Base-by-base conservation (phyloP, 371 early-diverging fungal genomes). In the Cokeromyces recurvatus region DNA sequence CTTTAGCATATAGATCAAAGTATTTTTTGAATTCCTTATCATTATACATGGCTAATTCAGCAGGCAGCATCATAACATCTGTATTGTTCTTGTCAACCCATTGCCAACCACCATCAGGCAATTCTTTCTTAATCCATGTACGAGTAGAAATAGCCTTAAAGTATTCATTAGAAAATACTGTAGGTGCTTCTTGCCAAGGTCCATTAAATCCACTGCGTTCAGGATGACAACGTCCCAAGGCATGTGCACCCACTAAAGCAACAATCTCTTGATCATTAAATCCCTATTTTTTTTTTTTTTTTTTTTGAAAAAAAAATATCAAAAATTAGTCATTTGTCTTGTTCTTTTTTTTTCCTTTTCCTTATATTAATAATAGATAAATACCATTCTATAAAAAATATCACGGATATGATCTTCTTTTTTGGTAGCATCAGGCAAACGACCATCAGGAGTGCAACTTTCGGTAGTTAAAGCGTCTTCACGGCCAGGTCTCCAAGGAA, bases 191-290 rank as follows among this genome's bases (percentile, higher is more conserved):
- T 46, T 87, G 88, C 96, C 96, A 95, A 80, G 95, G 42, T 85
- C 97, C 46, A 1, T 89, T 87, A 54, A 78, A 95, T 14, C 97
- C 97, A 51, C 84, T 84, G 46, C 94, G 87, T 51, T 86, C 85
- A 39, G 80, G 53, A 68, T 97, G 97, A 77, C 95, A 95, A 49
- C 95, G 82, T 16, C 97, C 97, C n/a, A 97, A 65, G n/a, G 89
- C 81, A 69, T 97, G 97, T 27, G 89, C 96, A 23, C 97, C 97
- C n/a, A 75, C 41, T 43, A 97, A 79, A 10, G 94, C 95, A 44
- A 90, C 90, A 58, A 94, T 94, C 62, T 97, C 97, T 64, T 89
- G 93, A 71, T 95, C 97, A 70, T 90, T 82, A 71, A 96, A 92
- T 32, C 92, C 91, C 68, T 68, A 56, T 12, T 17, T 29, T 8